These are phyloP conservation scores for Microglena sp. DNA, from an alignment of 139 green algal genomes.

Conservation along the genomic window DNA sequence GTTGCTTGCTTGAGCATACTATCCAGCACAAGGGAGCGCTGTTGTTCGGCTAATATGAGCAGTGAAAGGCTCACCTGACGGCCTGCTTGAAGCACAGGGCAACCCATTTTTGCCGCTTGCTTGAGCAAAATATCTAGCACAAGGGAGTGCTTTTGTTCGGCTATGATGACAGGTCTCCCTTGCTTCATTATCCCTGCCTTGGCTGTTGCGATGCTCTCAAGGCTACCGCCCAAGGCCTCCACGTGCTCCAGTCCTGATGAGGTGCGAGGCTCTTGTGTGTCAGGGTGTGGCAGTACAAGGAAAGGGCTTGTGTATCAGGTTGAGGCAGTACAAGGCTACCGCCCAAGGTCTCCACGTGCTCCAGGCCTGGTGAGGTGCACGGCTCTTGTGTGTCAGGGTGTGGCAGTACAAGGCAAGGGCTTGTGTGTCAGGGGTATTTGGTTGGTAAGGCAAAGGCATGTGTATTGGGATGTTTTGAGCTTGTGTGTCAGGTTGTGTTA, in stretches of 20 bases:
- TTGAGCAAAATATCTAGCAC: constrained; percentile 26
- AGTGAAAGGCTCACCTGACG: too few relatives aligned
- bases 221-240: constrained; percentile 54
- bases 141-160: constrained; percentile 37
- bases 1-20: constrained; percentile 21
- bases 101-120: constrained; percentile 11
- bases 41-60: constrained; percentile 58
- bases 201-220: constrained; percentile 52
- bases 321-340: too few relatives aligned
- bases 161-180: constrained; percentile 50
- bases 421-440: too few relatives aligned
- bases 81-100: constrained; percentile 13
- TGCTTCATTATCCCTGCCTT: constrained; percentile 75
- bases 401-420: too few relatives aligned
- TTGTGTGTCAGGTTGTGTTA: too few relatives aligned
- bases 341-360: too few relatives aligned
- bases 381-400: too few relatives aligned
- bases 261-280: not conserved
- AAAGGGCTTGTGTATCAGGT: too few relatives aligned
- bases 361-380: too few relatives aligned
- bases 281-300: too few relatives aligned
- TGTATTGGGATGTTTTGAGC: too few relatives aligned
- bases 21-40: constrained; percentile 21
- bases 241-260: constrained; percentile 54
- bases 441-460: too few relatives aligned